A percentile compares a stretch with the other conserved stretches of the same genome.
Conservation (phyloP, 2,329 filamentous ascomycete species). For the Fusarium newnesense region DNA sequence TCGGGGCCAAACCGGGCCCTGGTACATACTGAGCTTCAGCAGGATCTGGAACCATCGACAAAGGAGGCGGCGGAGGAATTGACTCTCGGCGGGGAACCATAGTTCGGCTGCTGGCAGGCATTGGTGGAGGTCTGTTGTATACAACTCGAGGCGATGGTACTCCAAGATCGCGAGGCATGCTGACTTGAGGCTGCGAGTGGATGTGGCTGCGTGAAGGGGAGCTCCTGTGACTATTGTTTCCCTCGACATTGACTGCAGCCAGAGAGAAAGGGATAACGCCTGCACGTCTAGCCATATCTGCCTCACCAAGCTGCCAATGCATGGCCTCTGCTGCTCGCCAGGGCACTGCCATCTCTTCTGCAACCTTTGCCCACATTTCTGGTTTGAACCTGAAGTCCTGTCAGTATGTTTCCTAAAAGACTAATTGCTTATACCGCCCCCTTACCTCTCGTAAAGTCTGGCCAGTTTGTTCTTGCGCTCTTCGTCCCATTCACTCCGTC, state of each 20-base stretch:
- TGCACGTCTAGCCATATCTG: constrained; percentile 92
- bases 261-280: constrained; percentile 88
- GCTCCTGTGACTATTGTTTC: constrained; percentile 51
- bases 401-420: constrained; percentile 26
- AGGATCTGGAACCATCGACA: constrained; percentile 46
- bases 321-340: constrained; percentile 97
- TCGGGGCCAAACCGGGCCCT: constrained; percentile 62
- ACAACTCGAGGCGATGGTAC: constrained; percentile 53
- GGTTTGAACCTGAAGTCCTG: constrained; percentile 80
- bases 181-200: constrained; percentile 60
- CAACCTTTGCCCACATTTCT: constrained; percentile 97
- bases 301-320: constrained; percentile 96
- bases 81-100: constrained; percentile 56
- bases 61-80: constrained; percentile 46
- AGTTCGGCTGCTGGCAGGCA: constrained; percentile 49
- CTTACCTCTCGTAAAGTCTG: constrained; percentile 89
- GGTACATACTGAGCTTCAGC: constrained; percentile 47
- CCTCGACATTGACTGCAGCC: constrained; percentile 64
- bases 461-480: constrained; percentile 98
- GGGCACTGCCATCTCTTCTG: constrained; percentile 92
- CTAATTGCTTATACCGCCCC: neutral
- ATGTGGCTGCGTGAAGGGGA: constrained; percentile 53
- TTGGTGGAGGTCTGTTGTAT: constrained; percentile 53
- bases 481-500: constrained; percentile 94
- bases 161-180: constrained; percentile 55